Conservation (phyloP, 1,139 yeast species). For the Yamadazyma diospyri region DNA sequence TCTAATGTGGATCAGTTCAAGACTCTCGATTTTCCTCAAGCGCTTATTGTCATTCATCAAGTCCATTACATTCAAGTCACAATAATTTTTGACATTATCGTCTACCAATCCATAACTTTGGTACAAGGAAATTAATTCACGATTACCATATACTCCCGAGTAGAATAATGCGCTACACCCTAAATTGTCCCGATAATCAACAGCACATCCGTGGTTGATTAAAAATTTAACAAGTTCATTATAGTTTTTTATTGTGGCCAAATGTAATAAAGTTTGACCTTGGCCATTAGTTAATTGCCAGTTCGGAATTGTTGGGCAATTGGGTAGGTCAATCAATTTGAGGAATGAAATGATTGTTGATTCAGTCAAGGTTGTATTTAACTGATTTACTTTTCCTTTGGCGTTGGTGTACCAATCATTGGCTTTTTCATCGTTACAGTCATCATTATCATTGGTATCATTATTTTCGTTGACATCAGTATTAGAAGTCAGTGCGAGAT, state of each 20-base stretch:
- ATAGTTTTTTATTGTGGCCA: slow-evolving; percentile 77
- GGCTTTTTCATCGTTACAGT: slow-evolving; percentile 3
- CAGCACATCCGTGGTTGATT: slow-evolving; percentile 74
- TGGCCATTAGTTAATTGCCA: slow-evolving; percentile 77
- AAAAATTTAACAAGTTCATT: slow-evolving; percentile 57
- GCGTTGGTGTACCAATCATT: slow-evolving; percentile 49
- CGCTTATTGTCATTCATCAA: slow-evolving; percentile 34
- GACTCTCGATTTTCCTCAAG: slow-evolving; percentile 17
- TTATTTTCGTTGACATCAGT: background rate
- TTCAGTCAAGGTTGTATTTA: slow-evolving; percentile 51
- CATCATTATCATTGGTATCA: background rate
- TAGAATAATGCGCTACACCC: slow-evolving; percentile 87
- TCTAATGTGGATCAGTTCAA: slow-evolving; percentile 3
- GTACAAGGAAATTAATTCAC: slow-evolving; percentile 55
- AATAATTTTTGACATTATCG: slow-evolving; percentile 48
- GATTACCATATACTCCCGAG: slow-evolving; percentile 74
- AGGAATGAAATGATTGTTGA: slow-evolving; percentile 61
- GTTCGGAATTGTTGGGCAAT: slow-evolving; percentile 65
- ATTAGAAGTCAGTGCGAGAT: background rate
- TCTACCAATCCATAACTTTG: slow-evolving; percentile 60
- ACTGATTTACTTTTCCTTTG: slow-evolving; percentile 46
- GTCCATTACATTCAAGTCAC: slow-evolving; percentile 67
- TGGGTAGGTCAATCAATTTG: slow-evolving; percentile 57
- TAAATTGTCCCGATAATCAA: slow-evolving; percentile 70
- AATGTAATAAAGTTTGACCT: slow-evolving; percentile 85